Evolutionary conservation across 2,329 filamentous ascomycete species (phyloP).

Genomic region (Pleomassaria siparia): DNA sequence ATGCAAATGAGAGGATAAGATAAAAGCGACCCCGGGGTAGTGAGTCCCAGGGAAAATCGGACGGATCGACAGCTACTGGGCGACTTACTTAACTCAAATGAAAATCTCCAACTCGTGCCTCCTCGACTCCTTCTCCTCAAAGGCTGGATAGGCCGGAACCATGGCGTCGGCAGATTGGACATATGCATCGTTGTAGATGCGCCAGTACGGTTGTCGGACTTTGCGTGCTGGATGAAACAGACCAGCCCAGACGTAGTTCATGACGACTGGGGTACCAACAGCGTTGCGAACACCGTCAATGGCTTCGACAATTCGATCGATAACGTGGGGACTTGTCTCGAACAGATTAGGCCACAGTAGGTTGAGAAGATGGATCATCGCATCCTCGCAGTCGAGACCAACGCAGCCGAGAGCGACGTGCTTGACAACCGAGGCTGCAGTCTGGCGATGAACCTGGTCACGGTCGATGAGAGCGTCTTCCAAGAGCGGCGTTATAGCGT

Average conservation of each 20-base stretch:
- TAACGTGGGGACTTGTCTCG: constrained; percentile 96
- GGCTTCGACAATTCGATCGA: constrained; percentile 95
- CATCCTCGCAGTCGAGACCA: constrained; percentile 94
- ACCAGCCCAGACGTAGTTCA: constrained; percentile 98
- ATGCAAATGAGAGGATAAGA: background rate
- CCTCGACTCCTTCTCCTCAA: constrained; percentile 78
- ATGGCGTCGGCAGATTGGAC: constrained; percentile 91
- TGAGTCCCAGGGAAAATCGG: background rate
- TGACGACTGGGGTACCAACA: constrained; percentile 84
- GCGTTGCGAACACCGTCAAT: constrained; percentile 95
- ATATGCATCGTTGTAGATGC: constrained; percentile 95
- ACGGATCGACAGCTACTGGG: background rate
- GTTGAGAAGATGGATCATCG: constrained; percentile 97
- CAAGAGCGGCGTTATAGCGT: constrained; percentile 91
- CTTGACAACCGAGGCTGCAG: constrained; percentile 94
- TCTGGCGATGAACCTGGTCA: constrained; percentile 97
- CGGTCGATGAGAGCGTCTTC: constrained; percentile 97
- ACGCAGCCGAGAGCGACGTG: constrained; percentile 98
- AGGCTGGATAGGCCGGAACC: constrained; percentile 91
- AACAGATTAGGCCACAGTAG: constrained; percentile 95
- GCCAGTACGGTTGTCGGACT: constrained; percentile 92
- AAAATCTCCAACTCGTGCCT: constrained; percentile 82
- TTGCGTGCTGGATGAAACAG: constrained; percentile 96
- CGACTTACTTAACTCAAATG: constrained; percentile 54
- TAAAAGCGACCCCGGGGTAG: background rate